Base-by-base conservation (phyloP, 371 early-diverging fungal genomes). In the Zychaea mexicana region DNA sequence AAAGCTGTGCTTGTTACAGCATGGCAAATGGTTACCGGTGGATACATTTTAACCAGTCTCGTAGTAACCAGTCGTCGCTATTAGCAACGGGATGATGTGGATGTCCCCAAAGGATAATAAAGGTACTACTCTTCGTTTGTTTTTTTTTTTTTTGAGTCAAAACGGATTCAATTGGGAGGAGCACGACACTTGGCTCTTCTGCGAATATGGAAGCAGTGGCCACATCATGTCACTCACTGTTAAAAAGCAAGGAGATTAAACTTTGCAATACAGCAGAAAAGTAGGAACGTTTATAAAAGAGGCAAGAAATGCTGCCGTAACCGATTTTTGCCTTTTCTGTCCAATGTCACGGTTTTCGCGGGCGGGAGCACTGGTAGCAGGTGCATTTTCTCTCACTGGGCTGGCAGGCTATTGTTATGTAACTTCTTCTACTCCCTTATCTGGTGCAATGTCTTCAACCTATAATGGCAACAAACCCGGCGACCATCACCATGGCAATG, bases 401-500 rank as follows among this genome's bases (percentile, higher is more conserved):
- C 24, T 36, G 5, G 17, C 36, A 36, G 38, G 21, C 2, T 36
- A 33, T 56, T 56, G 15, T 26, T 56, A 33, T 56, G 36, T 8
- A 19, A 56, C 32, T 31, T 30, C 19, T 54, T n/a, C 4, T 21
- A 6, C 30, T 19, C 36, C 32, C 17, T 22, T 36, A n/a, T n/a
- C n/a, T 56, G 22, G 22, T 56, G 2, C 38, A 17, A 2, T 19
- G 7, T 30, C 53, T 15, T 30, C 17, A 13, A 30, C 56, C 26
- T 31, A 31, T 24, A 33, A 56, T 31, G 21, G 19, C 21, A 36
- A 19, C 52, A 52, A 56, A 22, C 33, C 49, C 12, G 49, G 36
- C 24, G 36, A 31, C 36, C 56, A 56, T 26, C 56, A 56, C 56
- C 17, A 56, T 56, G 36, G 56, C n/a, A 33, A 33, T 33, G 36